Percentiles rank a stretch among this genome's conserved stretches.
These are phyloP conservation scores for Oxytropis ochrocephala DNA, from an alignment of 306 rosid species.

Conservation along the genomic window DNA sequence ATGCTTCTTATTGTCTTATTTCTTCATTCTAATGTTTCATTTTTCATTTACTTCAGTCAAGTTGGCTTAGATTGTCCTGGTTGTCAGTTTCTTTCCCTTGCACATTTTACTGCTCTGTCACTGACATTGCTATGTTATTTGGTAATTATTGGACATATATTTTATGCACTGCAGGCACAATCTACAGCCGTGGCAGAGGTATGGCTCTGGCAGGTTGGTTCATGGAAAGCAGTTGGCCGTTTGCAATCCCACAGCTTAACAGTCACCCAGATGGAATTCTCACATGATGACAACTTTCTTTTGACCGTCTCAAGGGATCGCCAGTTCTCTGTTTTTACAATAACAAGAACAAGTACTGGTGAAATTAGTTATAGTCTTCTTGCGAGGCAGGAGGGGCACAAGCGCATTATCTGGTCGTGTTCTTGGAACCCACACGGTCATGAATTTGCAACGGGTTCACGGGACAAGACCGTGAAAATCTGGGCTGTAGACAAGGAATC, in stretches of 20 bases:
- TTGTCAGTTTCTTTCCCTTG: background rate
- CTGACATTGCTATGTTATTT: background rate
- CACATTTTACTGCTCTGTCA: background rate
- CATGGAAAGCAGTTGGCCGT: conserved; percentile 83
- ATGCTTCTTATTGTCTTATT: background rate
- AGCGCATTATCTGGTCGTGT: conserved; percentile 95
- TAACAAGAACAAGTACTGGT: conserved; percentile 61
- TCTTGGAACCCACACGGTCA: conserved; percentile 87
- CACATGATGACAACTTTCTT: conserved; percentile 64
- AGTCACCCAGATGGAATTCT: conserved; percentile 89
- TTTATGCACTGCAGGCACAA: conserved; percentile 60
- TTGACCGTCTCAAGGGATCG: conserved; percentile 95
- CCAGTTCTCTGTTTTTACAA: conserved; percentile 68
- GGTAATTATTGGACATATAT: background rate
- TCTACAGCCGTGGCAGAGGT: conserved; percentile 75
- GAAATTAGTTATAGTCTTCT: conserved; percentile 53
- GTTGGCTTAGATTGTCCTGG: background rate
- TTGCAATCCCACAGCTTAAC: conserved; percentile 88
- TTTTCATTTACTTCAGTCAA: background rate
- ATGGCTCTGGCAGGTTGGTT: conserved; percentile 95
- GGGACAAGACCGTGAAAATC: conserved; percentile 81
- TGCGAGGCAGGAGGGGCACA: conserved; percentile 81
- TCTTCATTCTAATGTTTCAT: background rate
- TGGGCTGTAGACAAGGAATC: conserved; percentile 54
- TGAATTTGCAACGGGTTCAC: conserved; percentile 90